A percentile compares a stretch with the other conserved stretches of the same genome.
phyloP scores from a whole-genome alignment of 2,329 filamentous ascomycete genomes.

The Mariannaea sp. region DNA sequence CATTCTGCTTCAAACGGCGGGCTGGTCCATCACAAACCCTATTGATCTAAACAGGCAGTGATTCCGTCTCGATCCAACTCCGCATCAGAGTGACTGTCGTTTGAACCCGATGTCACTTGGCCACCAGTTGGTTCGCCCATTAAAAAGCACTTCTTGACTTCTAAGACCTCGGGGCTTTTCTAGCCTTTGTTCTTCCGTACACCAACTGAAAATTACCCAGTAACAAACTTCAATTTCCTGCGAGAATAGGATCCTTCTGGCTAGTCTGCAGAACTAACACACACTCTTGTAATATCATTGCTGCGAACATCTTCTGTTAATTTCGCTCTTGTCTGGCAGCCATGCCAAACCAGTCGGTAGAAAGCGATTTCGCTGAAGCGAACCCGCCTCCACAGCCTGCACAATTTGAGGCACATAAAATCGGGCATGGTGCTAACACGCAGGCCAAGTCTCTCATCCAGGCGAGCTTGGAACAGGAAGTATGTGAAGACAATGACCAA shows the following conservation, averaged over 20 bases:
- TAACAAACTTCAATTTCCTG: not conserved
- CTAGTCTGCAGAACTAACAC: not conserved
- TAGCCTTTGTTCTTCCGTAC: not conserved
- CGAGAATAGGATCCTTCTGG: not conserved
- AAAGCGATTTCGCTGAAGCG: not conserved
- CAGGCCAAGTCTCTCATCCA: not conserved
- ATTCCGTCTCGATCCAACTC: conserved; percentile 4
- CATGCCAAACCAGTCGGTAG: not conserved
- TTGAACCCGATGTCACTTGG: conserved; percentile 2
- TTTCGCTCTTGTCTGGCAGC: not conserved
- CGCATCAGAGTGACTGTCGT: not conserved
- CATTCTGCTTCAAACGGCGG: not conserved
- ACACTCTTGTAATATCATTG: not conserved
- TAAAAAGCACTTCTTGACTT: not conserved
- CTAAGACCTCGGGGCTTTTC: not conserved
- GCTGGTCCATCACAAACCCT: not conserved
- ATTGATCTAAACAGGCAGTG: conserved; percentile 7
- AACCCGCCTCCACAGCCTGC: not conserved
- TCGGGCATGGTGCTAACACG: not conserved
- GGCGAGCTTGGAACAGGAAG: not conserved
- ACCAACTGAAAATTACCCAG: not conserved
- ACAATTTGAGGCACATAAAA: not conserved
- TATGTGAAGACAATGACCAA: not conserved
- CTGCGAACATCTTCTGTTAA: not conserved
- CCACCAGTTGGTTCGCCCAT: not conserved